Evolutionary conservation across 2,329 filamentous ascomycete genomes (phyloP).

Genomic region (Aspergillus jensenii): DNA sequence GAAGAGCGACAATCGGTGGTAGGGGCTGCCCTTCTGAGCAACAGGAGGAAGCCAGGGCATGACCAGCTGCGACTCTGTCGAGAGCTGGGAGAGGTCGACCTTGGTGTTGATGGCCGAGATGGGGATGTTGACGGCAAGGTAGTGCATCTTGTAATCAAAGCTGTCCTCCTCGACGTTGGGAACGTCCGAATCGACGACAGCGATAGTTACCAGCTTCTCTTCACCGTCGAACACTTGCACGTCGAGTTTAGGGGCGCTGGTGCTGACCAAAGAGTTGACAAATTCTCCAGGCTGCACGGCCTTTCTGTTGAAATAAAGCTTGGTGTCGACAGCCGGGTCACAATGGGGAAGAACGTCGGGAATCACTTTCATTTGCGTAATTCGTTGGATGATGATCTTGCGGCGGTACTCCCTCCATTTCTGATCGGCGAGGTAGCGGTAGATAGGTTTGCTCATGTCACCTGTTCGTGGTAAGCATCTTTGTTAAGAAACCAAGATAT

Average conservation of each 20-base stretch:
- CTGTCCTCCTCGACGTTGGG: slow-evolving; percentile 72
- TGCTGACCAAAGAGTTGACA: slow-evolving; percentile 71
- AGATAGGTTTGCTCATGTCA: slow-evolving; percentile 95
- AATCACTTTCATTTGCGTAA: slow-evolving; percentile 80
- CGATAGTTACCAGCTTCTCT: slow-evolving; percentile 77
- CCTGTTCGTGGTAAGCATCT: slow-evolving; percentile 51
- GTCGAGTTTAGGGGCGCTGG: slow-evolving; percentile 70
- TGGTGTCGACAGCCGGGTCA: slow-evolving; percentile 75
- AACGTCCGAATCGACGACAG: slow-evolving; percentile 86
- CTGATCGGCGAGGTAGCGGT: slow-evolving; percentile 80
- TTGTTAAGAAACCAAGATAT: slow-evolving; percentile 14
- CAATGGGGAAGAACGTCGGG: slow-evolving; percentile 84
- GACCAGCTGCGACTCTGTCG: slow-evolving; percentile 64
- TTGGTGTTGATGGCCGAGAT: slow-evolving; percentile 61
- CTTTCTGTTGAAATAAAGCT: slow-evolving; percentile 72
- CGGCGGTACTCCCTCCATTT: slow-evolving; percentile 87
- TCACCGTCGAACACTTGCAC: slow-evolving; percentile 84
- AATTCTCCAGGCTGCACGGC: slow-evolving; percentile 74
- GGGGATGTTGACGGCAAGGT: slow-evolving; percentile 73
- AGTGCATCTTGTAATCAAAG: slow-evolving; percentile 83
- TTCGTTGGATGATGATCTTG: slow-evolving; percentile 77
- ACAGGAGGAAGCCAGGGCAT: slow-evolving; percentile 81
- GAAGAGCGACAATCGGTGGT: slow-evolving; percentile 84
- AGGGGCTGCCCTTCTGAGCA: slow-evolving; percentile 84
- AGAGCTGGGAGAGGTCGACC: slow-evolving; percentile 65